Evolutionary conservation across 1,139 yeast genomes (phyloP), one percentile per base, ranked within the genome.

Genomic region (Geotrichum aggregatum): DNA sequence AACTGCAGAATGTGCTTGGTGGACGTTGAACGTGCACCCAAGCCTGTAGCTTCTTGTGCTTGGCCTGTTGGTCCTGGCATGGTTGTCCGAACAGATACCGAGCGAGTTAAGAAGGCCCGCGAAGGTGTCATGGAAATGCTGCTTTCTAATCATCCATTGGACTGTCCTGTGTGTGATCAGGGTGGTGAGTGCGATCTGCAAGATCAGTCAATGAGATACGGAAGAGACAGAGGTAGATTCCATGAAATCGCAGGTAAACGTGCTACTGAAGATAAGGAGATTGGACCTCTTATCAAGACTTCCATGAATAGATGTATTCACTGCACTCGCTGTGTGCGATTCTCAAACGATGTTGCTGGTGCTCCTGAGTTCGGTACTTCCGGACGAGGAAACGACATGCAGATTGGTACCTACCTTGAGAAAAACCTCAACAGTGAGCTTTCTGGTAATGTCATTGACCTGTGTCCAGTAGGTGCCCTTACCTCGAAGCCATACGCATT

Each of bases 101-200:
- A 85, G 62, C 80, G 89, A 67, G 87, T 87, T 60, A 83, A 81
- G 69, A 83, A 84, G 71, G 89, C 94, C 42, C 79, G 95, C 68
- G 96, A 87, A 71, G 94, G 94, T 65, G 95, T 87, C 61, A 87
- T 95, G 48, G 96, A 87, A 71, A 84, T 87, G 83, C 73, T 87
- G 61, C 77, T 87, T 61, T 89, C 87, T 63, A 87, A 87, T 75
- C 96, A 87, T 74, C 96, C 96, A 34, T 77, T 87, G 67, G 96
- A 87, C 72, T 87, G 95, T 73, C 96, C 95, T 38, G 85, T 87
- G 52, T 87, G 96, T 72, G 96, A 87, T 71, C 95, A 87, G 72
- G 96, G 95, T 72, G 95, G 95, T 61, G 96, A 87, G 69, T 87
- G 96, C 75, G 96, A 87, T 68, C 78, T 87, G 63, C 96, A 87